Percentiles rank a stretch among this genome's conserved stretches.
Evolutionary conservation across 768 basidiomycete species (phyloP).

Genomic region (Saitozyma podzolica): DNA sequence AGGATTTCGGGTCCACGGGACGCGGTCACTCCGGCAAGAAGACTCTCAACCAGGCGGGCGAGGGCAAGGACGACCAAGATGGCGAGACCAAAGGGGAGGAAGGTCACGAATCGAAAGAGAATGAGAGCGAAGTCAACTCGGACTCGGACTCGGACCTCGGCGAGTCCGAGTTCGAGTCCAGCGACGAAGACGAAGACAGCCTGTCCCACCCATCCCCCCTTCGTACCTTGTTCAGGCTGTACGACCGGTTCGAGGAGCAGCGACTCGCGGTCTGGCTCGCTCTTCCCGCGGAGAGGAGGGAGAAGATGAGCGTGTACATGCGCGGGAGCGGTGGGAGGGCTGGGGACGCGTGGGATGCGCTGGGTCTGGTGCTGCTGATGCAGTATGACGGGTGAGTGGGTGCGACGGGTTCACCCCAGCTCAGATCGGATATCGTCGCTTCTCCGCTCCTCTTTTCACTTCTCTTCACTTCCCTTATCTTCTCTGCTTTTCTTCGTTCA

Average conservation of each 20-base stretch:
- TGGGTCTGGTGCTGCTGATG: slow-evolving; percentile 29
- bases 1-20: too few relatives aligned
- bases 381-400: slow-evolving; percentile 31
- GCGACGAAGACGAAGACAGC: slow-evolving; percentile 7
- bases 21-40: too few relatives aligned
- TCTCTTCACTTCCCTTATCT: too few relatives aligned
- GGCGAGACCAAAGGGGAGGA: slow-evolving; percentile 11
- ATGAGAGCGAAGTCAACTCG: neutral
- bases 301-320: slow-evolving; percentile 36
- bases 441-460: too few relatives aligned
- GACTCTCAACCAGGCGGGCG: neutral
- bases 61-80: neutral
- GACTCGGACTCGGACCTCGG: neutral
- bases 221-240: slow-evolving; percentile 31
- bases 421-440: too few relatives aligned
- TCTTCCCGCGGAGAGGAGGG: slow-evolving; percentile 18
- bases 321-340: slow-evolving; percentile 27
- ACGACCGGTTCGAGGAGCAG: slow-evolving; percentile 45
- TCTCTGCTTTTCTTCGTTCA: too few relatives aligned
- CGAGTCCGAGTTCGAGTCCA: neutral
- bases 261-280: slow-evolving; percentile 38
- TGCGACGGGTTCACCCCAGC: neutral
- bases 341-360: slow-evolving; percentile 34
- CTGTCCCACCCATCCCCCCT: slow-evolving; percentile 27
- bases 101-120: too few relatives aligned